Conservation (phyloP, 257 asterid species). For the Pogostemon cablin region DNA sequence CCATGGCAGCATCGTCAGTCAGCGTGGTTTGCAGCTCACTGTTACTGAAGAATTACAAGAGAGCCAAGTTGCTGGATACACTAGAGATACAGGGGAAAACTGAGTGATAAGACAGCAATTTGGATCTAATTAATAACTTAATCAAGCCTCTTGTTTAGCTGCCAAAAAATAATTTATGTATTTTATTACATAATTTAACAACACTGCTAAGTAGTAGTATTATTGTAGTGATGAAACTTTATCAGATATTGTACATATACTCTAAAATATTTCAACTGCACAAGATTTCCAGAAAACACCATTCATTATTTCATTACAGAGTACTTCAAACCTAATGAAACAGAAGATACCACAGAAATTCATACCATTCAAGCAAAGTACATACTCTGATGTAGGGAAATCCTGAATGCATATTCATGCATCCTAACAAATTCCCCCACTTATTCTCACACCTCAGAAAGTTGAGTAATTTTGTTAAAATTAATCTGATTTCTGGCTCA, state of each 20-base stretch:
- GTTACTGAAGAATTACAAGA: slow-evolving; percentile 66
- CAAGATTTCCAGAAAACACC: background rate
- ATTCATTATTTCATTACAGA: slow-evolving; percentile 5
- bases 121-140: background rate
- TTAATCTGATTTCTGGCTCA: slow-evolving; percentile 32
- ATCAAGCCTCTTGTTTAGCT: background rate
- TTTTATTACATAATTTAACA: too few relatives aligned
- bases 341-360: background rate
- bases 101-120: slow-evolving; percentile 27
- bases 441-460: slow-evolving; percentile 14
- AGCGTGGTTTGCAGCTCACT: slow-evolving; percentile 86
- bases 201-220: too few relatives aligned
- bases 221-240: too few relatives aligned
- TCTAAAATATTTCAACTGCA: background rate
- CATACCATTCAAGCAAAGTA: background rate
- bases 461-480: background rate
- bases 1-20: slow-evolving; percentile 94
- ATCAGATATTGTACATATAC: background rate
- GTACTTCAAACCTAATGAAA: slow-evolving; percentile 9
- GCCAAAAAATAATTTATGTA: too few relatives aligned
- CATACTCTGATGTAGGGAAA: background rate
- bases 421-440: slow-evolving; percentile 3
- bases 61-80: slow-evolving; percentile 60
- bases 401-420: slow-evolving; percentile 1
- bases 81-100: slow-evolving; percentile 43